These are phyloP conservation scores for Monosporascus sp. DNA, from an alignment of 2,329 filamentous ascomycete species.

Conservation along the genomic window DNA sequence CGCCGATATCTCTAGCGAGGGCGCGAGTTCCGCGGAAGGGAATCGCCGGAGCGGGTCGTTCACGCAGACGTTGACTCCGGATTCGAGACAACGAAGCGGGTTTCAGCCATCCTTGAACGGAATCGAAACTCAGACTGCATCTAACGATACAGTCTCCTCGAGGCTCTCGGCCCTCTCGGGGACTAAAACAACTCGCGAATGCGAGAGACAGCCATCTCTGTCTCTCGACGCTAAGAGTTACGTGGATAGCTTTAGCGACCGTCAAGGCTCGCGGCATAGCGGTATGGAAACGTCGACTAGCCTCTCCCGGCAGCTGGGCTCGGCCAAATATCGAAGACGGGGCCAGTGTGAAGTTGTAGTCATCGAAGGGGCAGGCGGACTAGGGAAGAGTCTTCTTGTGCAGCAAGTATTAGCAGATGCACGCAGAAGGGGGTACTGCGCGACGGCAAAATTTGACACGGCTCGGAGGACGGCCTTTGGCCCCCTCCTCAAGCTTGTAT, in stretches of 20 bases:
- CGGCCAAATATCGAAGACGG: conserved; percentile 53
- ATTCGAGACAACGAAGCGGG: conserved; percentile 33
- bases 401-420: conserved; percentile 59
- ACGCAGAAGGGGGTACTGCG: conserved; percentile 57
- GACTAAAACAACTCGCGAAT: conserved; percentile 37
- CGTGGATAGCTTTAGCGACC: conserved; percentile 41
- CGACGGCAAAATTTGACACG: conserved; percentile 61
- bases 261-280: conserved; percentile 35
- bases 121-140: conserved; percentile 20
- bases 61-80: conserved; percentile 38
- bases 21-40: conserved; percentile 52
- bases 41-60: conserved; percentile 46
- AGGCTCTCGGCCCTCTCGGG: conserved; percentile 33
- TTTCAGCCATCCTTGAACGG: conserved; percentile 34
- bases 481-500: conserved; percentile 58
- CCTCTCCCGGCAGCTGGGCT: conserved; percentile 49
- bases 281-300: conserved; percentile 42
- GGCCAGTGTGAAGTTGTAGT: conserved; percentile 60
- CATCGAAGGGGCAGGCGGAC: conserved; percentile 55
- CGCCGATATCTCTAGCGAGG: conserved; percentile 55
- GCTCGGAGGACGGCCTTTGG: conserved; percentile 57
- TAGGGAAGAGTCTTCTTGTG: conserved; percentile 62
- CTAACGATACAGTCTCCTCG: conserved; percentile 43
- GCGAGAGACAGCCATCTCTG: conserved; percentile 49
- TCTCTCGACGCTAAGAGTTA: conserved; percentile 44